These are phyloP conservation scores for Echites panduratus DNA, from an alignment of 257 asterid species.

Conservation along the genomic window DNA sequence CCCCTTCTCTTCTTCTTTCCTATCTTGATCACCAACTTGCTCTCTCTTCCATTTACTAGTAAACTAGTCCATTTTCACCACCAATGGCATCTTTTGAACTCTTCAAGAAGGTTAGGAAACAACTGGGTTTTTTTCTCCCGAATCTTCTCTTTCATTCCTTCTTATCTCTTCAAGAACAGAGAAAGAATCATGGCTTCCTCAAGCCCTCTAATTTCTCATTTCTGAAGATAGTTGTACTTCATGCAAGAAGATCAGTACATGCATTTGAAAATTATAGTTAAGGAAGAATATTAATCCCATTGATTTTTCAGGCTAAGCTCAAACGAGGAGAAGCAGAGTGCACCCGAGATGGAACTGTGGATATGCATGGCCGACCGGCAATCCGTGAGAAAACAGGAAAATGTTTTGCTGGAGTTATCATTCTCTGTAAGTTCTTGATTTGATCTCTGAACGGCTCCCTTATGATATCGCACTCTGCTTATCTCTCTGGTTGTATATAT, in stretches of 20 bases:
- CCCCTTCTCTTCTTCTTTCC: not conserved
- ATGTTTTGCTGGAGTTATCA: constrained; percentile 69
- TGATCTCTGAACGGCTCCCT: not conserved
- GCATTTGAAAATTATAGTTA: not conserved
- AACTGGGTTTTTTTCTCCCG: not conserved
- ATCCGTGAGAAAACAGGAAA: constrained; percentile 44
- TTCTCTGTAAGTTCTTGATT: constrained; percentile 47
- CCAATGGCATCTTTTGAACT: constrained; percentile 56
- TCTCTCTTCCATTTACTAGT: constrained; percentile 16
- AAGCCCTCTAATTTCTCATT: not conserved
- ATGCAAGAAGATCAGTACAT: constrained; percentile 9
- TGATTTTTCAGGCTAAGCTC: constrained; percentile 35
- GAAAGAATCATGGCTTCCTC: not conserved
- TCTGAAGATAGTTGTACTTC: not conserved
- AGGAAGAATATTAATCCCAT: not conserved
- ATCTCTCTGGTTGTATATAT: constrained; percentile 9
- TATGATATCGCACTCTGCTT: constrained; percentile 21
- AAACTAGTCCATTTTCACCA: constrained; percentile 9
- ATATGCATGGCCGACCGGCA: constrained; percentile 67
- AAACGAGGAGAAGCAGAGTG: constrained; percentile 31
- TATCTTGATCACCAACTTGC: constrained; percentile 10
- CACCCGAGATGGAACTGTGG: constrained; percentile 75
- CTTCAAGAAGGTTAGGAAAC: constrained; percentile 44
- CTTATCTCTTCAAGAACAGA: not conserved
- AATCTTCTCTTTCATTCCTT: not conserved